Evolutionary conservation across 2,329 filamentous ascomycete genomes (phyloP).

Genomic region (Penicillium fuscoglaucum): DNA sequence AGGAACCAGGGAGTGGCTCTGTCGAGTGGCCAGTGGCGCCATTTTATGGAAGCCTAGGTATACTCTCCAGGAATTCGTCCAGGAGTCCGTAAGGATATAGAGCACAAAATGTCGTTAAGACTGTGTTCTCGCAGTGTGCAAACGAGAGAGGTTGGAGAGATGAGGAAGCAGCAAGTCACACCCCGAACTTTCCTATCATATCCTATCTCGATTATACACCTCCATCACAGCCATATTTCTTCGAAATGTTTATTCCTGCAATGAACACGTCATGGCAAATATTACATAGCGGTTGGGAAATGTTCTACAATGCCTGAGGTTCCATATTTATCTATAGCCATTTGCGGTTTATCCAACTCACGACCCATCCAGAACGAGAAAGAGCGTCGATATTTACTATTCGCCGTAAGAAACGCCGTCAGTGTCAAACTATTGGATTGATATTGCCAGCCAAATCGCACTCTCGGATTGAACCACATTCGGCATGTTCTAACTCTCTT

Average conservation of each 20-base stretch:
- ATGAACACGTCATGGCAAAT: neutral
- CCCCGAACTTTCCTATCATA: neutral
- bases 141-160: neutral
- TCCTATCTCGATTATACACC: neutral
- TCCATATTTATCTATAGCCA: neutral
- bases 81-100: constrained; percentile 3
- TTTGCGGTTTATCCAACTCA: neutral
- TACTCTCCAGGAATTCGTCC: constrained; percentile 7
- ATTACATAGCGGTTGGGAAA: neutral
- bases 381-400: neutral
- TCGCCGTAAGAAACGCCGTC: neutral
- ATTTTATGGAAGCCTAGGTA: constrained; percentile 20
- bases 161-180: neutral
- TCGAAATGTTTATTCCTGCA: neutral
- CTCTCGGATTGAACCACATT: neutral
- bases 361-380: neutral
- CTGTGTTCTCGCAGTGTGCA: neutral
- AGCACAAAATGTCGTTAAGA: neutral
- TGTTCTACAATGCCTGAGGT: neutral
- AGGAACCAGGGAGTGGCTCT: constrained; percentile 26
- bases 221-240: neutral
- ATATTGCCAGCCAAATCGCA: no score
- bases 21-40: constrained; percentile 33
- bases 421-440: no score
- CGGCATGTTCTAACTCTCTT: no score